Conservation (phyloP, 352 stramenopile species). For the Achlya hypogyna region DNA sequence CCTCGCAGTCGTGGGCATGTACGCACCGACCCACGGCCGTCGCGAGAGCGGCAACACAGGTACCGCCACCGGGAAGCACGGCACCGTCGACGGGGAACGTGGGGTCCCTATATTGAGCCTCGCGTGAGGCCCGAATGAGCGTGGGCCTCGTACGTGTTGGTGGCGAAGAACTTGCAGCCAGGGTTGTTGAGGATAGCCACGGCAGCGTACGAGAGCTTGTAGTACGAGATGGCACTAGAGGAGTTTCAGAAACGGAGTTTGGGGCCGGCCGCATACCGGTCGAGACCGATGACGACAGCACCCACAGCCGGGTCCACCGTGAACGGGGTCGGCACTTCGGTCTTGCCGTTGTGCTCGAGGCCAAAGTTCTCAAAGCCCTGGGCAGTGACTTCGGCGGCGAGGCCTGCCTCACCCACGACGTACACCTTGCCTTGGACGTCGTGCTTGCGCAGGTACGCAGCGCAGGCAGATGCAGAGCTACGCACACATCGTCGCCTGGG, state of each 20-base stretch:
- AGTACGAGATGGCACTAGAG: constrained; percentile 64
- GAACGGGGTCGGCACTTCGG: constrained; percentile 58
- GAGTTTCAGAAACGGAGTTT: background rate
- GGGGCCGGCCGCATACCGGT: constrained; percentile 31
- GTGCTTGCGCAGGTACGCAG: constrained; percentile 69
- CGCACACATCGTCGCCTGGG: background rate
- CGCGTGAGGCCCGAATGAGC: background rate
- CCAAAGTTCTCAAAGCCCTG: constrained; percentile 64
- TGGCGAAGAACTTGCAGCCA: constrained; percentile 70
- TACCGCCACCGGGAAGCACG: constrained; percentile 63
- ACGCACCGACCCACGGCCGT: constrained; percentile 53
- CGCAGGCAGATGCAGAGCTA: constrained; percentile 75
- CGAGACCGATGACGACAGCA: constrained; percentile 71
- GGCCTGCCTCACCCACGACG: constrained; percentile 63
- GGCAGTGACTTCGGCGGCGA: constrained; percentile 51
- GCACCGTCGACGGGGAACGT: constrained; percentile 67
- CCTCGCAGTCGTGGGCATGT: background rate
- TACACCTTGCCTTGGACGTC: constrained; percentile 75
- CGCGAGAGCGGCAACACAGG: constrained; percentile 59
- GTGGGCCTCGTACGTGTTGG: constrained; percentile 50
- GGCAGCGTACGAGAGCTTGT: constrained; percentile 78
- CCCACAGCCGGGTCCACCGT: constrained; percentile 56
- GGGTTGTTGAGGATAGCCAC: constrained; percentile 57
- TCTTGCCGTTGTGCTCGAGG: constrained; percentile 53
- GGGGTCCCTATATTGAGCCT: constrained; percentile 35